Conservation (phyloP, 306 rosid species). For the Rosa rugosa region DNA sequence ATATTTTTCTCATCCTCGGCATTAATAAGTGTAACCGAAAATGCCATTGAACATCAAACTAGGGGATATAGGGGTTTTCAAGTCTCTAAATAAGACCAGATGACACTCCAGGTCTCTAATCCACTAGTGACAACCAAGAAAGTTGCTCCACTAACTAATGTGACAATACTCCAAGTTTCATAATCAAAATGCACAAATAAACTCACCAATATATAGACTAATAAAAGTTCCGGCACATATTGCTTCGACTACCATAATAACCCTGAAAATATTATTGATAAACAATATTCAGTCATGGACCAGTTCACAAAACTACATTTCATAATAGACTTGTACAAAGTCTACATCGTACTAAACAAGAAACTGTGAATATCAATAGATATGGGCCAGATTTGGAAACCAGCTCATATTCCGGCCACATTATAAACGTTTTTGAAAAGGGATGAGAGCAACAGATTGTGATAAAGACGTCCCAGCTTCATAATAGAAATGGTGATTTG, state of each 20-base stretch:
- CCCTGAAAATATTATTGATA: conserved; percentile 59
- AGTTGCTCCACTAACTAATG: background rate
- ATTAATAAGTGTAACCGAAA: background rate
- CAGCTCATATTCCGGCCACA: background rate
- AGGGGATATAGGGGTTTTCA: background rate
- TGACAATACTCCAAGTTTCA: background rate
- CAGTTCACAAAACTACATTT: background rate
- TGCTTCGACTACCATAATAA: conserved; percentile 86
- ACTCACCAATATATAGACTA: conserved; percentile 80
- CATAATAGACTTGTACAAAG: background rate
- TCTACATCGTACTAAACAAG: background rate
- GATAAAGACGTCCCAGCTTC: background rate
- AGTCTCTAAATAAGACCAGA: background rate
- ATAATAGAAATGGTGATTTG: background rate
- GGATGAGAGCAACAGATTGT: background rate
- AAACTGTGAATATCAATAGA: background rate
- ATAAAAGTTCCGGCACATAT: conserved; percentile 80
- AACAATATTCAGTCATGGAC: conserved; percentile 14
- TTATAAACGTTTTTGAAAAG: background rate
- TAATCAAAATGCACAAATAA: background rate
- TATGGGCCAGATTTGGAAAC: background rate
- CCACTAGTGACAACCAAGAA: background rate
- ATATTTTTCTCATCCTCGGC: background rate
- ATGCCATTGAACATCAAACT: background rate
- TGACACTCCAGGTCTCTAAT: background rate